Evolutionary conservation across 2,329 filamentous ascomycete genomes (phyloP), one percentile per base, ranked within the genome.

Genomic region (Clarireedia hainanense): DNA sequence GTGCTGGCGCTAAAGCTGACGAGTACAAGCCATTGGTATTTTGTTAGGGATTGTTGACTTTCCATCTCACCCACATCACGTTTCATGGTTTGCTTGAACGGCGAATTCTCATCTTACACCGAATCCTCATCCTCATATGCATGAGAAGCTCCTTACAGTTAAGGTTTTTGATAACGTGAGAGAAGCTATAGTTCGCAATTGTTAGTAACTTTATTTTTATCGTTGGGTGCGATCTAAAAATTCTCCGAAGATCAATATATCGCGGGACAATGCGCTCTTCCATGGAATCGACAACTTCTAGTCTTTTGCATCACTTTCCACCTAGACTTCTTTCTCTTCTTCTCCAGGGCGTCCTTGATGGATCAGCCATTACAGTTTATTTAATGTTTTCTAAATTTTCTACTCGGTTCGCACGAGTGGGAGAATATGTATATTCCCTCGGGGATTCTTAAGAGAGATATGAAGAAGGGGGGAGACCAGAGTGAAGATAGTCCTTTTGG

Each of bases 1-100:
- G 4, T 34, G 9, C 20, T 42, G 20, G 39, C n/a, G 9, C 39
- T 42, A 20, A 6, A 42, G n/a, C 14, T 42, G 17, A 3, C 20
- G 23, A 12, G 20, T 7, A 20, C 15, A 4, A 26, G 23, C 20
- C 20, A 26, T 24, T 42, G 20, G 23, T 10, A 24, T 14, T 17
- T 20, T 7, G 17, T 9, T 15, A 46, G 20, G 5, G 42, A 14
- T 46, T 46, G 17, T 46, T 23, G 12, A 42, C 39, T 42, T 42
- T 10, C 20, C 39, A 6, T 23, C 23, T 24, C 12, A 7, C 2
- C 47, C 51, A 47, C 7, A 6, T 12, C 20, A 40, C 17, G 43
- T 53, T 48, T 47, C 43, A 30, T 40, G 37, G 26, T 1, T 40
- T 40, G 51, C 40, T 53, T 53, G 51, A 53, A 27, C n/a, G 17